Base-by-base conservation (phyloP, 106 monocot species). In the Apostasia shenzhenica region DNA sequence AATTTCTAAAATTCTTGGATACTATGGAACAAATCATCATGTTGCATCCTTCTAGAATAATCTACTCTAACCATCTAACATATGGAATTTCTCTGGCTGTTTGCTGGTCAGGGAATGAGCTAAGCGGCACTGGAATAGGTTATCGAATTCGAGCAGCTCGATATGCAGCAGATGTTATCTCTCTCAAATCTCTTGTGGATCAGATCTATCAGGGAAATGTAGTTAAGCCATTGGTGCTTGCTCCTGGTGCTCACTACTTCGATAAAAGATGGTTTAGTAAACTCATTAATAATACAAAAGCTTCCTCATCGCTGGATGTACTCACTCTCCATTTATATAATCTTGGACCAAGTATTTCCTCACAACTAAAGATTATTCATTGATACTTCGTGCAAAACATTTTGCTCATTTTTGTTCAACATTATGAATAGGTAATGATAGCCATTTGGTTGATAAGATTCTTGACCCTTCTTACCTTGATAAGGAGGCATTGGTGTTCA, bases 261-360 rank as follows among this genome's bases (percentile, higher is more conserved):
- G 95, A 95, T 39, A 61, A 77, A n/a, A 48, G 44, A 41, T 95
- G 95, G 91, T 95, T 81, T 69, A 67, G 64, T 11, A 76, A 91
- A 14, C 37, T 91, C 26, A 53, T 95, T 44, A 53, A 70, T 2
- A 86, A 72, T 67, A 86, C 84, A 41, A 91, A 88, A 70, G 9
- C 56, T 56, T 82, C 95, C 1, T 68, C 70, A 64, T 80, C 65
- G 5, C 7, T 95, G 68, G 84, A 95, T 79, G 91, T 76, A 10
- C 73, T 95, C 73, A 95, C 86, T 52, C 95, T 91, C 72, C 95
- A 95, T 67, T 89, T 95, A 14, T 95, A 95, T 68, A 95, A 89
- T 67, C 84, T 91, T 10, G 95, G 95, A 42, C 80, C 91, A 77
- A 91, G 95, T 91, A 82, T 26, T 61, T 42, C 41, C 9, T 14